Evolutionary conservation across 2,329 filamentous ascomycete genomes (phyloP), one percentile per base, ranked within the genome.

Genomic region (Arthrinium puccinioides): DNA sequence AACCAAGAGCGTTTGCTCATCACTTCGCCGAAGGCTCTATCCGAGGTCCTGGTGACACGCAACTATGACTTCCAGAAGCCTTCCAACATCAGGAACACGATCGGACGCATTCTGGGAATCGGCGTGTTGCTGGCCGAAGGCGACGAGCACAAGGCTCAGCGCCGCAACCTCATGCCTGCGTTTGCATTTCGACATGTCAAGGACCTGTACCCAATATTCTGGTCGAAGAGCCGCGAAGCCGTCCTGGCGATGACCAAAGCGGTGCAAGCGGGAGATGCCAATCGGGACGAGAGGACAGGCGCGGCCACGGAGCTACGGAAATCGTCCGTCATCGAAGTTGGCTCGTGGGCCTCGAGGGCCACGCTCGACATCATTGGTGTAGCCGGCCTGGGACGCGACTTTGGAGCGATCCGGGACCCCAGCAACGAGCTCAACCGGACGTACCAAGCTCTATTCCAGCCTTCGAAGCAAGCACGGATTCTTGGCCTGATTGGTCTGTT

Each of bases 131-230:
- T 96, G 9, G 84, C 87, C 2, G 89, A 96, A 60, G 89, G 89
- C n/a, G 85, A 94, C 10, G 85, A 89, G 51, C 90, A 96, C 59
- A 92, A 84, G 63, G 66, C 76, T 50, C 84, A 88, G 63, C 74
- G 89, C 32, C 88, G 84, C 56, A 79, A 82, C 40, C 73, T 94
- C 14, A 77, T 82, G 63, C 87, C 87, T 0, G 85, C 87, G 2
- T 95, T 95, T 57, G 72, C 79, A n/a, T 94, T 87, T 53, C 76
- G 87, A 16, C 85, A 94, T 51, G 69, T 94, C 56, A 94, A 92
- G 55, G 75, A 90, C 41, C 64, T 95, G 11, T 92, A 94, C 50
- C 82, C 87, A 0, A 64, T 84, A 6, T 94, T 96, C 59, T 95
- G 87, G 87, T 51, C 62, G 15, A 94, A 94, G 61, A 74, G 81